Evolutionary conservation across 108 stramenopile genomes (phyloP).

Genomic region (Cyclotella kingstonii): DNA sequence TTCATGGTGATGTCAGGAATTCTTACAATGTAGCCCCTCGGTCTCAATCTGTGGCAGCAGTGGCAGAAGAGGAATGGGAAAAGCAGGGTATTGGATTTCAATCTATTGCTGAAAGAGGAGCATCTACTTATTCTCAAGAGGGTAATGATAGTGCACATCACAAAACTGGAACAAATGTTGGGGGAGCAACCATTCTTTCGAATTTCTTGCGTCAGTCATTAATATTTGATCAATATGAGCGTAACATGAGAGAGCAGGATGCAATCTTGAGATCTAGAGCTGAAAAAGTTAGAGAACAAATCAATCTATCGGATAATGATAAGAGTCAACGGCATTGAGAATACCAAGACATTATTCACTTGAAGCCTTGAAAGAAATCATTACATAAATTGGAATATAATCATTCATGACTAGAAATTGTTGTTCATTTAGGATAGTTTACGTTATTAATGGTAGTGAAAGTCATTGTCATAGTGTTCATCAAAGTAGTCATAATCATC

Average conservation of each 20-base stretch:
- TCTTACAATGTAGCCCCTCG: slow-evolving; percentile 41
- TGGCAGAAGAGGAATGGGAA: slow-evolving; percentile 85
- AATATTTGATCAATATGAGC: slow-evolving; percentile 82
- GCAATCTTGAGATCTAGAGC: slow-evolving; percentile 47
- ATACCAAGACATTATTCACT: not conserved
- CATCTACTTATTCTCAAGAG: not conserved
- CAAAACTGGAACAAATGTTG: not conserved
- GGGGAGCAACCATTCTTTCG: slow-evolving; percentile 58
- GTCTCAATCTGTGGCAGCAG: slow-evolving; percentile 60
- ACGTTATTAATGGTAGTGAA: not conserved
- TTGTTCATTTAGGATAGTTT: not conserved
- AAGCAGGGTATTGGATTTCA: slow-evolving; percentile 79
- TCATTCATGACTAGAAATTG: not conserved
- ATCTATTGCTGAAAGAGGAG: slow-evolving; percentile 68
- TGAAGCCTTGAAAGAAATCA: too few relatives aligned
- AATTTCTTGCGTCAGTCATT: slow-evolving; percentile 61
- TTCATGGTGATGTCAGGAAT: not conserved
- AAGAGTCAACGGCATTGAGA: slow-evolving; percentile 2
- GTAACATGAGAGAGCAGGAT: slow-evolving; percentile 71
- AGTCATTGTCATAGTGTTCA: slow-evolving; percentile 3
- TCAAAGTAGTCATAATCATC: not conserved
- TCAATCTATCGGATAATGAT: not conserved
- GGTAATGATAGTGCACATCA: not conserved
- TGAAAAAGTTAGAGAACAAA: slow-evolving; percentile 41
- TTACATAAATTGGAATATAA: not conserved